Evolutionary conservation across 495 filamentous ascomycete genomes (phyloP).

Genomic region (Polyplosphaeria fusca): DNA sequence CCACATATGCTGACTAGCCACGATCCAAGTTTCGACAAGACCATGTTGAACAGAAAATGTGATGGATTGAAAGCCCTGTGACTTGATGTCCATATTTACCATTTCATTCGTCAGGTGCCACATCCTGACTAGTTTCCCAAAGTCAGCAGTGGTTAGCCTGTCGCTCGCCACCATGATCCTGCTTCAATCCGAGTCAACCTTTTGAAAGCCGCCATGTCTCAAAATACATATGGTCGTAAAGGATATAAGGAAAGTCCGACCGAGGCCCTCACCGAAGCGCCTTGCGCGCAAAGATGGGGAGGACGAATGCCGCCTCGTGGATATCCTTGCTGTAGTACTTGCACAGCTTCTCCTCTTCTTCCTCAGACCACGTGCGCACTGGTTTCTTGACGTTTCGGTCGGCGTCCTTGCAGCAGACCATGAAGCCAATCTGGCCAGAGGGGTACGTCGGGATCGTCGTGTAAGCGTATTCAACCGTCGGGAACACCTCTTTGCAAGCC

Average conservation of each 20-base stretch:
- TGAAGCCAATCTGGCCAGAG: slow-evolving; percentile 98
- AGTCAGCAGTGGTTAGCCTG: no score
- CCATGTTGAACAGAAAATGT: no score
- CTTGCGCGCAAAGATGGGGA: slow-evolving; percentile 87
- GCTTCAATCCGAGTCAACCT: slow-evolving; percentile 2
- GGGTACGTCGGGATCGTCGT: slow-evolving; percentile 99
- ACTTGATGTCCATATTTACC: neutral
- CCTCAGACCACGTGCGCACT: slow-evolving; percentile 68
- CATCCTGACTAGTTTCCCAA: neutral
- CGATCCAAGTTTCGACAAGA: no score
- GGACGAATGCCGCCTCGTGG: slow-evolving; percentile 87
- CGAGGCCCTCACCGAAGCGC: slow-evolving; percentile 50
- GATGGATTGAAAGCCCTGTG: neutral
- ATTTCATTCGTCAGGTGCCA: neutral
- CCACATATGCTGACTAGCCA: no score
- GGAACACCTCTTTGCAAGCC: slow-evolving; percentile 95
- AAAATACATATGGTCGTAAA: slow-evolving; percentile 22
- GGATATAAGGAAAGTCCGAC: neutral
- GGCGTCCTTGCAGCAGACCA: slow-evolving; percentile 97
- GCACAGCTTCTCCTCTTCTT: slow-evolving; percentile 90
- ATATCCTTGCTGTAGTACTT: slow-evolving; percentile 94
- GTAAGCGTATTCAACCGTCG: slow-evolving; percentile 95
- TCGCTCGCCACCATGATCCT: no score
- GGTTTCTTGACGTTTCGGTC: slow-evolving; percentile 78
- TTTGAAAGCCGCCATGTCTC: slow-evolving; percentile 7